These are phyloP conservation scores for Colletotrichum tabaci DNA, from an alignment of 2,329 filamentous ascomycete species.

Conservation along the genomic window DNA sequence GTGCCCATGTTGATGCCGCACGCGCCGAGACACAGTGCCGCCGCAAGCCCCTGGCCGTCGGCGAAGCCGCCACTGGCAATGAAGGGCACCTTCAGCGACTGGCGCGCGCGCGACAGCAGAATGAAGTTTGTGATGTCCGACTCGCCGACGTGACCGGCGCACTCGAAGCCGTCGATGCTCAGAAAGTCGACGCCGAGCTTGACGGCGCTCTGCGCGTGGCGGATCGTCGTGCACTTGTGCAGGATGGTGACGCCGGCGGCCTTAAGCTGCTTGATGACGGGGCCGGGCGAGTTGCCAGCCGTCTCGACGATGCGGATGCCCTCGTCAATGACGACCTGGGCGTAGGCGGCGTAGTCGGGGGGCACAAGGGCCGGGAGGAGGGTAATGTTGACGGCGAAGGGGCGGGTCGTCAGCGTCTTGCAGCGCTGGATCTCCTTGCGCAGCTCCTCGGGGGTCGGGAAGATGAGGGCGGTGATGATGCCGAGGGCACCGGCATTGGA, in stretches of 20 bases:
- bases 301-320: conserved; percentile 94
- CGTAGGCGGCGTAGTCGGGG: conserved; percentile 93
- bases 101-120: conserved; percentile 86
- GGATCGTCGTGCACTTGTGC: conserved; percentile 98
- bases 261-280: conserved; percentile 92
- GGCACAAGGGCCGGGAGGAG: conserved; percentile 91
- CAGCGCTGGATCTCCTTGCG: conserved; percentile 94
- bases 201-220: conserved; percentile 90
- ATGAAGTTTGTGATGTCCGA: conserved; percentile 92
- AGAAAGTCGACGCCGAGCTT: conserved; percentile 98
- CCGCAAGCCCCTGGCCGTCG: conserved; percentile 92
- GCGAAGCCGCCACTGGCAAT: conserved; percentile 97
- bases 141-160: conserved; percentile 91
- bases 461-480: conserved; percentile 90
- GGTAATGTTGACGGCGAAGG: conserved; percentile 96
- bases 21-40: conserved; percentile 89
- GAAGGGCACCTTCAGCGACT: conserved; percentile 88
- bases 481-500: conserved; percentile 87
- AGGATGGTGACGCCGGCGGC: conserved; percentile 82
- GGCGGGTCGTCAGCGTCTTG: conserved; percentile 81
- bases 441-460: conserved; percentile 91
- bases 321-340: conserved; percentile 93
- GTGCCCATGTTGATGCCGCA: conserved; percentile 99
- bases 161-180: conserved; percentile 98
- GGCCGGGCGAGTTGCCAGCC: conserved; percentile 88